Evolutionary conservation across 495 filamentous ascomycete species (phyloP).

Genomic region (Neurospora intermedia): DNA sequence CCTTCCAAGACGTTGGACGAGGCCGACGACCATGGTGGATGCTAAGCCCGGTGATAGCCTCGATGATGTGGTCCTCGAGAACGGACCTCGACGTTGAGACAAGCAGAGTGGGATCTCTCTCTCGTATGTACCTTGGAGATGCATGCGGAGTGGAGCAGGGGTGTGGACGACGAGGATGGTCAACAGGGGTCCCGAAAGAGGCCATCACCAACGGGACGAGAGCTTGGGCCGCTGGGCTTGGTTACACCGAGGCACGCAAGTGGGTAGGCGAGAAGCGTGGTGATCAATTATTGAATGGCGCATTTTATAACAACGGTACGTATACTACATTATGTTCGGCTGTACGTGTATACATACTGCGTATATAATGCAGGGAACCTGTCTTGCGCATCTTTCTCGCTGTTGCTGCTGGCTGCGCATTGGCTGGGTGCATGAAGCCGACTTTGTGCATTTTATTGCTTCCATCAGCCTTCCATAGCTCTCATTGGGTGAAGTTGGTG

Average conservation of each 20-base stretch:
- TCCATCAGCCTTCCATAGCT: not conserved
- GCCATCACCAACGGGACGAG: not conserved
- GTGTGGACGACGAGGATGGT: not conserved
- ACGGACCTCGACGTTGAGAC: not conserved
- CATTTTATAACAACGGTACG: not conserved
- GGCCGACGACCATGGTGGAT: not conserved
- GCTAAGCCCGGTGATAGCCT: not conserved
- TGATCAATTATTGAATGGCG: not conserved
- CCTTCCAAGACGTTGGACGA: not conserved
- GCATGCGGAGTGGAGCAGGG: not conserved
- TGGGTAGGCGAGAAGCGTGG: not conserved
- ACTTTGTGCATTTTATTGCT: not conserved
- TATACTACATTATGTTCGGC: not conserved
- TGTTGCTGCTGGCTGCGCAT: not conserved
- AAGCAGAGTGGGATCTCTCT: not conserved
- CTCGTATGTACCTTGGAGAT: not conserved
- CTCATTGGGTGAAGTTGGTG: not conserved
- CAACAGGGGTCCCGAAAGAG: not conserved
- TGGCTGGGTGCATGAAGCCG: not conserved
- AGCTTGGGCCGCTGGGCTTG: not conserved
- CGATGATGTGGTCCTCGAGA: not conserved
- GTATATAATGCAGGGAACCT: not conserved
- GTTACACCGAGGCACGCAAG: not conserved
- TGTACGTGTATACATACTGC: too few relatives aligned
- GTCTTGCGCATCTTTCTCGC: not conserved